Conservation (phyloP, 164 flowering plant species). For the Aristolochia contorta region DNA sequence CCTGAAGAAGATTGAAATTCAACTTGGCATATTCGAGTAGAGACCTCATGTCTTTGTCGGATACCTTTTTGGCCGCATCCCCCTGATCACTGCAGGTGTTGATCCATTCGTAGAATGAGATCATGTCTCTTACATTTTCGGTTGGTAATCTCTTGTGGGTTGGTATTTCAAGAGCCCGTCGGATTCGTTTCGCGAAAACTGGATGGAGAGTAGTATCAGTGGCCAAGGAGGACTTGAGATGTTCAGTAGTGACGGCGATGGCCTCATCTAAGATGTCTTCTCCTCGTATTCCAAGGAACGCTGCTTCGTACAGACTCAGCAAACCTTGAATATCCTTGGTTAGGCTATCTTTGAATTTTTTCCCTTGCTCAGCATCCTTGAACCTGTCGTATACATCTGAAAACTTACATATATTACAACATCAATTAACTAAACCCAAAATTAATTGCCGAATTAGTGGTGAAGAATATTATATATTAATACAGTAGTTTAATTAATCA, state of each 20-base stretch:
- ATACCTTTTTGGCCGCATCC: too few relatives aligned
- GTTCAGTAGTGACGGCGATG: constrained; percentile 4
- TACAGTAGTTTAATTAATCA: background rate
- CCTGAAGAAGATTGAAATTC: constrained; percentile 12
- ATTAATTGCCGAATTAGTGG: too few relatives aligned
- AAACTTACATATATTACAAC: too few relatives aligned
- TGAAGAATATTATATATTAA: too few relatives aligned
- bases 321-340: background rate
- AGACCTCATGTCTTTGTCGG: background rate
- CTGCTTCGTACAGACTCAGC: constrained; percentile 18
- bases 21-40: constrained; percentile 15
- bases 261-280: constrained; percentile 22
- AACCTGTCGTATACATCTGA: constrained; percentile 5
- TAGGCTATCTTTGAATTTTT: constrained; percentile 1
- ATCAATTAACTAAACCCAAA: too few relatives aligned
- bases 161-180: constrained; percentile 11
- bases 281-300: constrained; percentile 13
- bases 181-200: background rate
- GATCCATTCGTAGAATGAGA: background rate
- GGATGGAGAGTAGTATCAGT: background rate
- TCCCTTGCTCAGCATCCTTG: background rate
- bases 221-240: constrained; percentile 4
- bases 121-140: constrained; percentile 12
- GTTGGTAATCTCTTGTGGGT: constrained; percentile 10
- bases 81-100: too few relatives aligned